Base-by-base conservation (phyloP, 148 eudicot species). In the Tetragonia tetragonoides region DNA sequence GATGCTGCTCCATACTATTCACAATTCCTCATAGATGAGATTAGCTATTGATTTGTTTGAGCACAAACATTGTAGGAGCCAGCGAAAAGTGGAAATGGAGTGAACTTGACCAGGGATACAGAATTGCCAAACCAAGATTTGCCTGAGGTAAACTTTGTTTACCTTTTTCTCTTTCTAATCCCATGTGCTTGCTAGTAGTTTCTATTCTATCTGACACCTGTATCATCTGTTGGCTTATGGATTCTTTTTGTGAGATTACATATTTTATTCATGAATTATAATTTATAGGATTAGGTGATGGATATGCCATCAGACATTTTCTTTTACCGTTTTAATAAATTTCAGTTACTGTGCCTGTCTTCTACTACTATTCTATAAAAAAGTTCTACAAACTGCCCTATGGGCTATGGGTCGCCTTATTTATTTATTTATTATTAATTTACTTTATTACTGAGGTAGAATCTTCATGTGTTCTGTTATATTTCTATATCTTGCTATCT, bases 131-230 rank as follows among this genome's bases (percentile, higher is more conserved):
- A 80, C 76, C 80, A 75, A 82, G 87, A 82, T 78, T 56, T 85
- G 76, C 88, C 87, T 21, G 86, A 84, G 97, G 98, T 93, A 77
- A 72, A 46, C 78, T 65, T 34, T 59, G 15, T 37, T 70, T 61
- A 39, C 47, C 37, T 44, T 76, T 77, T 6, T n/a, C 68, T 23
- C 34, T 21, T 72, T 44, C 20, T 66, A 18, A 47, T 66, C 17
- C 17, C 11, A 1, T 16, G 62, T 40, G 20, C 7, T 37, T 46
- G 41, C 23, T 70, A 63, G 70, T 39, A 2, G 42, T 65, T 14
- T 47, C n/a, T 18, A 34, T 54, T 41, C 46, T 57, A 37, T 51
- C 10, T 53, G 51, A 66, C 34, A 6, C 59, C 71, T 68, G 34
- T 42, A 69, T 24, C 0, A 42, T 23, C 17, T 69, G 10, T 47